Evolutionary conservation across 176 grass and related monocot genomes (phyloP), one percentile per base, ranked within the genome.

Genomic region (Aegilops sharonensis): DNA sequence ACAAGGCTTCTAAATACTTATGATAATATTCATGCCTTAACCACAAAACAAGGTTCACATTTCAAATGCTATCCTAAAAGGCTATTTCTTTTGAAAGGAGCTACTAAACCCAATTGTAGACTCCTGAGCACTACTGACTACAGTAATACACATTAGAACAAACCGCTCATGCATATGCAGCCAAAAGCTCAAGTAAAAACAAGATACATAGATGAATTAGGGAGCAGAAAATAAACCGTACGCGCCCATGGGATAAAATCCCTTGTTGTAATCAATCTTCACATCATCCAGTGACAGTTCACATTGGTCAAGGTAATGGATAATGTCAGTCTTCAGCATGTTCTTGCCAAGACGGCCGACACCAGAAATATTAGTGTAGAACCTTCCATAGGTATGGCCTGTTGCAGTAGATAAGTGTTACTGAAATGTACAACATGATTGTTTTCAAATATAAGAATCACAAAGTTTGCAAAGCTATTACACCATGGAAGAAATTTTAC

Each of bases 261-360:
- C 85, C 84, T 83, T 93, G 83, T 84, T 96, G 71, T 99, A 99
- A 72, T 96, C 92, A 39, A 96, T 84, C 75, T 96, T 99, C 64
- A 96, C 73, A 90, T 96, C 94, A 52, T 92, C 81, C 32, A 79
- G 81, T 73, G 92, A 94, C 68, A 99, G 69, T 64, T 85, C 89
- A 84, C 83, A 90, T 84, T 82, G 90, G 82, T 94, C 94, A 35
- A 99, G 83, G 18, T 80, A 68, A 94, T 96, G 92, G 65, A 96
- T 85, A 77, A 99, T 84, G 78, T 99, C 97, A 57, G 94, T 99
- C 86, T 94, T 96, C 77, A 99, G 87, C 77, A 91, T 91, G 83
- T 89, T 86, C 87, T 76, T 92, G 21, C 87, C 80, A 15, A 93
- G 42, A 69, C 80, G 84, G 20, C 17, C 78, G 76, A 24, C 40